A percentile compares a stretch with the other conserved stretches of the same genome.
Conservation (phyloP, 495 filamentous ascomycete species). For the Xylaria sp. region DNA sequence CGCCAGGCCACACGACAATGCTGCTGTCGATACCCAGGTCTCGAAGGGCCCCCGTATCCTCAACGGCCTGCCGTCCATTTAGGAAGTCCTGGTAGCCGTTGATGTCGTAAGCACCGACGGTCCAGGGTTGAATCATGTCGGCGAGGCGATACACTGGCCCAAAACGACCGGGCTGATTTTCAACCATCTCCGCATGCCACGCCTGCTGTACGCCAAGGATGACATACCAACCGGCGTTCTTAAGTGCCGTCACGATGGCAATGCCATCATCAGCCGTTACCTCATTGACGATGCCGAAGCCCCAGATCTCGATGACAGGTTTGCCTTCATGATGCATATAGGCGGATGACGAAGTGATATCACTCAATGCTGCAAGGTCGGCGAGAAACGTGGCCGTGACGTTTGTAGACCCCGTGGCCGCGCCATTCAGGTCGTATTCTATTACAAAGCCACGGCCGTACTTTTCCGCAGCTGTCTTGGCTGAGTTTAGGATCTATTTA, state of each 20-base stretch:
- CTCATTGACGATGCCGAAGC: constrained; percentile 35
- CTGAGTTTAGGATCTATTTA: constrained; percentile 36
- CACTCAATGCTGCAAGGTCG: constrained; percentile 34
- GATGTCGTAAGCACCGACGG: constrained; percentile 39
- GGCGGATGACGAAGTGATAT: constrained; percentile 38
- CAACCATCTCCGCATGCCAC: constrained; percentile 36
- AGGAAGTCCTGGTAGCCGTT: constrained; percentile 35
- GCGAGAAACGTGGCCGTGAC: constrained; percentile 32
- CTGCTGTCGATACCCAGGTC: constrained; percentile 38
- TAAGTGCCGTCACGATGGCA: constrained; percentile 39
- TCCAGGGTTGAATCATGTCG: constrained; percentile 44
- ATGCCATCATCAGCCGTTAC: constrained; percentile 38
- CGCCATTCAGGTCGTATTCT: constrained; percentile 43
- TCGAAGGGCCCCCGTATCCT: constrained; percentile 35
- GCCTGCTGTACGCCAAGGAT: constrained; percentile 39
- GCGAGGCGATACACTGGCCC: constrained; percentile 39
- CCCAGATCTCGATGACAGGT: constrained; percentile 43
- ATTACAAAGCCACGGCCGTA: constrained; percentile 42
- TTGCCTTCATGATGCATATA: constrained; percentile 45
- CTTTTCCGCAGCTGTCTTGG: constrained; percentile 39
- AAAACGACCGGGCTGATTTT: constrained; percentile 35
- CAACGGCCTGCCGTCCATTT: constrained; percentile 32
- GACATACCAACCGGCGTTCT: constrained; percentile 39
- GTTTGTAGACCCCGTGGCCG: constrained; percentile 32
- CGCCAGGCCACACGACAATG: constrained; percentile 38